Base-by-base conservation (phyloP, 2,329 filamentous ascomycete genomes). In the Allantophomopsis cytisporea region DNA sequence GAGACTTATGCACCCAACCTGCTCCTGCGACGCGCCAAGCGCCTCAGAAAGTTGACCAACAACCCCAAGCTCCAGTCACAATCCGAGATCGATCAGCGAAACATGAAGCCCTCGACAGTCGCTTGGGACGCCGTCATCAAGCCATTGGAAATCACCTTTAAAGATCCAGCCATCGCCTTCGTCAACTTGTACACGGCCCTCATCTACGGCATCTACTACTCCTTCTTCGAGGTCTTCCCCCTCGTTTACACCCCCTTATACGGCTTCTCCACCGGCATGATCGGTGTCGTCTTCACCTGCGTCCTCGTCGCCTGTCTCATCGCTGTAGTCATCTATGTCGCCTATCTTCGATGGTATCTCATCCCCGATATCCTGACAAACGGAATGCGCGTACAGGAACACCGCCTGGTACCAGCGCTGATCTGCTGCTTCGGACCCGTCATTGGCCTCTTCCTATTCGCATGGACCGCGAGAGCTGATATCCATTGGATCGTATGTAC, bases 191-290 rank as follows among this genome's bases (percentile, higher is more conserved):
- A 80, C 56, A 73, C 69, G 3, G 68, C 68, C 39, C 65, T 80
- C 47, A 67, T 73, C 47, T 81, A 78, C 55, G 71, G 64, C 39
- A 76, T 73, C 51, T 76, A 74, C 60, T 74, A 74, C 50, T 67
- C 63, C 33, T 80, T 69, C 58, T 81, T 81, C 51, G 76, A 80
- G 49, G 70, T 70, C n/a, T 80, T 81, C 54, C 75, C 76, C 4
- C 59, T 78, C 12, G 73, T 80, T 40, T 82, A 76, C 53, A 64
- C 66, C 2, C 63, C 63, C 31, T 60, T 68, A 49, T 81, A 82
- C 56, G 55, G 60, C 51, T 78, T 82, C 66, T 68, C 63, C 42
- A 56, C 71, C 2, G 73, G 74, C 67, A 53, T 74, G 45, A 58
- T 71, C 44, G 73, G 75, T 21, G 64, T 80, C 8, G 66, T 76